phyloP scores from a whole-genome alignment of 768 basidiomycete species.

The Tylopilus rubrobrunneus region DNA sequence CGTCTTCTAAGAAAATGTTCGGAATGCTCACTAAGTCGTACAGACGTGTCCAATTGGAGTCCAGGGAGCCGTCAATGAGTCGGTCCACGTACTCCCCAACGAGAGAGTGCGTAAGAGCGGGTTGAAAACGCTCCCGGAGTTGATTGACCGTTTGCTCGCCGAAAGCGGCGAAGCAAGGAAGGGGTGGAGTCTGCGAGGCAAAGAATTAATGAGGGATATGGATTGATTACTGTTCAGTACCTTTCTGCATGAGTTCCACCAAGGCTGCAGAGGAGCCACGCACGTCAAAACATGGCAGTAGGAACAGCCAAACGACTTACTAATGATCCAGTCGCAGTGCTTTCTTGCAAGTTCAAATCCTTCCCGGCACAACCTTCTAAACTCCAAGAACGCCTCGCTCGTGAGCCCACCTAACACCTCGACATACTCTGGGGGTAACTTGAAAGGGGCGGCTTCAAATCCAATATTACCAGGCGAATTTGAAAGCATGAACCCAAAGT shows the following conservation, averaged over 20 bases:
- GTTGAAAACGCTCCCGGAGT: slow-evolving; percentile 91
- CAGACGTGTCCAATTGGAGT: slow-evolving; percentile 90
- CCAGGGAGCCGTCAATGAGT: slow-evolving; percentile 84
- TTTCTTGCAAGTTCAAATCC: slow-evolving; percentile 93
- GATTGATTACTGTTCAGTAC: slow-evolving; percentile 33
- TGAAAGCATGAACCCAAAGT: slow-evolving; percentile 97
- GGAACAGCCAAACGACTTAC: slow-evolving; percentile 39
- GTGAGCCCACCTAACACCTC: slow-evolving; percentile 90
- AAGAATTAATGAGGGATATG: neutral
- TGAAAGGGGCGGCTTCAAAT: slow-evolving; percentile 99
- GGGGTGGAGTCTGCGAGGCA: slow-evolving; percentile 63
- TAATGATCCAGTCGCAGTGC: slow-evolving; percentile 94
- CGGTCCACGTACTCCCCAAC: slow-evolving; percentile 88
- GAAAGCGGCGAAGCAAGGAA: slow-evolving; percentile 87
- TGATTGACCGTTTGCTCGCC: slow-evolving; percentile 88
- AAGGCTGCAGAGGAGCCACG: slow-evolving; percentile 45
- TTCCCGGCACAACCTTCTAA: slow-evolving; percentile 82
- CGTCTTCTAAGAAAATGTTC: neutral
- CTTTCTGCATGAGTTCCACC: slow-evolving; percentile 98
- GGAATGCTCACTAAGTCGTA: slow-evolving; percentile 80
- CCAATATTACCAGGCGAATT: slow-evolving; percentile 98
- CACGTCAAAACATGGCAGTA: slow-evolving; percentile 2
- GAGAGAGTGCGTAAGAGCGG: slow-evolving; percentile 77
- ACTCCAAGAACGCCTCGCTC: slow-evolving; percentile 73
- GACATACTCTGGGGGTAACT: slow-evolving; percentile 90